Conservation (phyloP, 176 grass and related monocot genomes). For the Avena sativa region DNA sequence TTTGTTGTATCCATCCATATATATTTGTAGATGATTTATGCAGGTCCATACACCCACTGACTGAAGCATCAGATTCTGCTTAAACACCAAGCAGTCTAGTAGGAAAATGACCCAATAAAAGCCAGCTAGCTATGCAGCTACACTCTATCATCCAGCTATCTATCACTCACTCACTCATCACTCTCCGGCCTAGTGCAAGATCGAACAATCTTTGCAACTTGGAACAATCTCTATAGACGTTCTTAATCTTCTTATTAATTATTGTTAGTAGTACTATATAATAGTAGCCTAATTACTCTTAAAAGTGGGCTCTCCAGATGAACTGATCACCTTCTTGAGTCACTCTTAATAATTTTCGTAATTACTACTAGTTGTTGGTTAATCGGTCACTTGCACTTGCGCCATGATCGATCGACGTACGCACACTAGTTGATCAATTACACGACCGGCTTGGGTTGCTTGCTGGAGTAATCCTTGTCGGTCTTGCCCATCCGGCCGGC, state of each 20-base stretch:
- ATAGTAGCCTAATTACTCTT: slow-evolving; percentile 13
- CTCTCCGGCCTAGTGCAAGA: slow-evolving; percentile 37
- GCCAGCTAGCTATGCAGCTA: slow-evolving; percentile 15
- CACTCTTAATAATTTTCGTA: not conserved
- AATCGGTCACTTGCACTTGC: slow-evolving; percentile 5
- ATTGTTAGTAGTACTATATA: not conserved
- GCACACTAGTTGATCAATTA: not conserved
- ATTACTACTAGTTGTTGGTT: not conserved
- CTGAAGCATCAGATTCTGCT: slow-evolving; percentile 93
- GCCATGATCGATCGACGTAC: not conserved
- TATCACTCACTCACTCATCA: not conserved
- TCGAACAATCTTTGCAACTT: slow-evolving; percentile 53
- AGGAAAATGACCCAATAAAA: slow-evolving; percentile 41
- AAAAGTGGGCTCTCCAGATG: not conserved
- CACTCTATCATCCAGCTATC: slow-evolving; percentile 16
- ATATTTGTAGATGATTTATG: slow-evolving; percentile 25
- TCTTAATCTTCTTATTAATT: slow-evolving; percentile 1
- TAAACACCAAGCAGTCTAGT: slow-evolving; percentile 76
- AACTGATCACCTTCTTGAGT: not conserved
- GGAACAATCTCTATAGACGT: not conserved
- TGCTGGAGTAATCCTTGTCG: not conserved
- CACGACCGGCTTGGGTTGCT: slow-evolving; percentile 17
- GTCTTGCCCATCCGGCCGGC: slow-evolving; percentile 43
- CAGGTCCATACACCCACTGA: slow-evolving; percentile 48
- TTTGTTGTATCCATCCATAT: slow-evolving; percentile 38